Evolutionary conservation across 257 asterid genomes (phyloP).

Genomic region (Anisodus acutangulus): DNA sequence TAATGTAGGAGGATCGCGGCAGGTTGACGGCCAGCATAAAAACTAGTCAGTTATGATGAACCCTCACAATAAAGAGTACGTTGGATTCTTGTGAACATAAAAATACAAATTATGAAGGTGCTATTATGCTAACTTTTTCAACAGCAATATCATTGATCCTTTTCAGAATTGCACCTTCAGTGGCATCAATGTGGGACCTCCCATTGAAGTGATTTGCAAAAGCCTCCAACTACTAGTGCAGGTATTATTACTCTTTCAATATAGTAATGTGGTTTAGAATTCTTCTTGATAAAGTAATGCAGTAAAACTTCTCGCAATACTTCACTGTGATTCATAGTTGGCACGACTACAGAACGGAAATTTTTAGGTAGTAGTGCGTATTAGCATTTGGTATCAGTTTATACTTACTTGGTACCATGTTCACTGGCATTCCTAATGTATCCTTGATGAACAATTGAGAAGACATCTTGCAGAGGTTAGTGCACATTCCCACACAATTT

Average conservation of each 20-base stretch:
- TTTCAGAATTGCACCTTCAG: constrained; percentile 38
- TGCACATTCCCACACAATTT: constrained; percentile 96
- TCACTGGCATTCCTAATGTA: constrained; percentile 74
- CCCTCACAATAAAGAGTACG: not conserved
- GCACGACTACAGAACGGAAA: not conserved
- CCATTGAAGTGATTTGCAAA: constrained; percentile 37
- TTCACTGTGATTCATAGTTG: not conserved
- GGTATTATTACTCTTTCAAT: constrained; percentile 32
- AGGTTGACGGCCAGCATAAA: not conserved
- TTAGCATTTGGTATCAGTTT: not conserved
- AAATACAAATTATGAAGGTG: not conserved
- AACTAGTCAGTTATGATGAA: not conserved
- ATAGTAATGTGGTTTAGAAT: not conserved
- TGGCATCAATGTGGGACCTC: constrained; percentile 48
- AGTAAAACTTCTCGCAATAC: no score
- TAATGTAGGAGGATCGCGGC: not conserved
- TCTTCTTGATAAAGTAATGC: not conserved
- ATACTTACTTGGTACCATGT: constrained; percentile 91
- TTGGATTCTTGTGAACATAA: not conserved
- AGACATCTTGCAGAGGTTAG: constrained; percentile 92
- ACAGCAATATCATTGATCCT: constrained; percentile 35
- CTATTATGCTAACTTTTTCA: constrained; percentile 33
- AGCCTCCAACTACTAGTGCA: constrained; percentile 44
- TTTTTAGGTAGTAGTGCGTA: not conserved
- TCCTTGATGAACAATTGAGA: constrained; percentile 83